Evolutionary conservation across 305 asterid species (phyloP).

Genomic region (Rubia tinctorum): DNA sequence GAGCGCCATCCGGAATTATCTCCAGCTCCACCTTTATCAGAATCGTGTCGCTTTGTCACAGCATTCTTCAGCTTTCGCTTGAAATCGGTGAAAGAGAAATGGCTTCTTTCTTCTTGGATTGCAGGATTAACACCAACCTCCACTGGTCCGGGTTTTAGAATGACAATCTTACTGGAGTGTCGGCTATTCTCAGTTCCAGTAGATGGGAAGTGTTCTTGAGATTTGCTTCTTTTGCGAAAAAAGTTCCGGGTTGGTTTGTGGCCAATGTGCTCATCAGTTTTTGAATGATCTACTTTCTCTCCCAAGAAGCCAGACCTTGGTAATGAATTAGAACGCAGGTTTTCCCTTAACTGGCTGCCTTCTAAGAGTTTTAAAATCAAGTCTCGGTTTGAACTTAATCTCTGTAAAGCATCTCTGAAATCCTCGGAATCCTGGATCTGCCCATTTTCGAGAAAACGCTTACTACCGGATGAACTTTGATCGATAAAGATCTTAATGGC

Average conservation of each 20-base stretch:
- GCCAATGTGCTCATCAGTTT: slow-evolving; percentile 44
- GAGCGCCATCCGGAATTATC: slow-evolving; percentile 76
- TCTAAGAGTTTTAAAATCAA: slow-evolving; percentile 56
- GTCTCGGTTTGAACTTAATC: slow-evolving; percentile 50
- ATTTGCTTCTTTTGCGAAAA: slow-evolving; percentile 77
- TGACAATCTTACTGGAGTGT: slow-evolving; percentile 55
- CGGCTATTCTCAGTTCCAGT: slow-evolving; percentile 44
- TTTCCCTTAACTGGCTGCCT: slow-evolving; percentile 38
- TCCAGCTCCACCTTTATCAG: slow-evolving; percentile 46
- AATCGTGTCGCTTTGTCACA: slow-evolving; percentile 48
- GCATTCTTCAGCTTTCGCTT: slow-evolving; percentile 84
- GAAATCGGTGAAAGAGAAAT: slow-evolving; percentile 80
- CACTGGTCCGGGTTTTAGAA: slow-evolving; percentile 69
- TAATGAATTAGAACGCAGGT: slow-evolving; percentile 28
- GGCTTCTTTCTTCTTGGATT: slow-evolving; percentile 41
- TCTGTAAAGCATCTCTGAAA: slow-evolving; percentile 61
- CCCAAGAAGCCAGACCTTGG: slow-evolving; percentile 30
- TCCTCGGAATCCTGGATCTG: slow-evolving; percentile 47
- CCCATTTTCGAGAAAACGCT: slow-evolving; percentile 45
- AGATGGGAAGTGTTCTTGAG: slow-evolving; percentile 51
- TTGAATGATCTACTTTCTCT: slow-evolving; percentile 32
- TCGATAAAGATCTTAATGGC: slow-evolving; percentile 62
- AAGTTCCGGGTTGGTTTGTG: slow-evolving; percentile 47
- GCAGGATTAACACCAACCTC: slow-evolving; percentile 24
- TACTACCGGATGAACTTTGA: slow-evolving; percentile 38